Evolutionary conservation across 129 eudicot genomes (phyloP).

Genomic region (Arctium minus): DNA sequence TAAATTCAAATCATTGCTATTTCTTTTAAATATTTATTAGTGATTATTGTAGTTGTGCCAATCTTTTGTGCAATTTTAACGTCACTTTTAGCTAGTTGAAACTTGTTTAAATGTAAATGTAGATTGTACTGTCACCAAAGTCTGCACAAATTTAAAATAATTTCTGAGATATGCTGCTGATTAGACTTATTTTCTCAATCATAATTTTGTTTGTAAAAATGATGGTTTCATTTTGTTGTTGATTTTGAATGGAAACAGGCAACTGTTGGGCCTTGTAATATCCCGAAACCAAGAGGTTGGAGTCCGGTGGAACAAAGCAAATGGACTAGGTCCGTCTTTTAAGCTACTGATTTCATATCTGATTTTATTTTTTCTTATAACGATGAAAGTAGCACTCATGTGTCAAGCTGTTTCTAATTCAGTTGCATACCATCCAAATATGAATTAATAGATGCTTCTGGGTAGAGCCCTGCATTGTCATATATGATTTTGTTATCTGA

Average conservation of each 20-base stretch:
- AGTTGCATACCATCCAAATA: conserved; percentile 7
- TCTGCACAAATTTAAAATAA: not conserved
- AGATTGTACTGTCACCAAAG: not conserved
- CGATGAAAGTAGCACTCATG: not conserved
- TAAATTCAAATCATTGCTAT: not conserved
- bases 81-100: not conserved
- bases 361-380: not conserved
- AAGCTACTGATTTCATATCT: conserved; percentile 8
- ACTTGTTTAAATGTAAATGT: not conserved
- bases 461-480: not conserved
- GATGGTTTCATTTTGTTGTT: not conserved
- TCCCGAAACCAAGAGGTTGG: conserved; percentile 94
- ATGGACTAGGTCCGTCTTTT: conserved; percentile 79
- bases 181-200: conserved; percentile 1
- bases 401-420: not conserved
- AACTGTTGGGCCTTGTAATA: conserved; percentile 86
- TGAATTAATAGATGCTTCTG: not conserved
- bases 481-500: not conserved
- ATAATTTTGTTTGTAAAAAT: not conserved
- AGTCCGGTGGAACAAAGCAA: conserved; percentile 97
- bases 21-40: not conserved
- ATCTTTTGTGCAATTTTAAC: not conserved
- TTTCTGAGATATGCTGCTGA: conserved; percentile 3
- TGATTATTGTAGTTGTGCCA: not conserved
- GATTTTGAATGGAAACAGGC: conserved; percentile 55